Percentiles rank a stretch among this genome's conserved stretches.
Evolutionary conservation across 2,329 filamentous ascomycete species (phyloP).

Genomic region (Verticillium alfalfae): DNA sequence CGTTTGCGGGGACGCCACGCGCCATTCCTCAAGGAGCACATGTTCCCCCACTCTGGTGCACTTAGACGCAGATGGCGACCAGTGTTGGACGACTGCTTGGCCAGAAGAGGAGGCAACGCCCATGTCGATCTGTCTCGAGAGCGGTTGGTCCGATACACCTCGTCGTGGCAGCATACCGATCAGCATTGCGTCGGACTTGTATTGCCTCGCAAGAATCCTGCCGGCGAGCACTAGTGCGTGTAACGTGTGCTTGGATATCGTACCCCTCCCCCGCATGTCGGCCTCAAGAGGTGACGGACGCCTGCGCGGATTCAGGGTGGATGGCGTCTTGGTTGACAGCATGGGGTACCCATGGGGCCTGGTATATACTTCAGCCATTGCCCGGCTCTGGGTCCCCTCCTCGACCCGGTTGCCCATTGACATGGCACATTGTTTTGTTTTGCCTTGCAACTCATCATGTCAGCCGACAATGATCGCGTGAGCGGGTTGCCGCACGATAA

Average conservation of each 20-base stretch:
- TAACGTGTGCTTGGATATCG: constrained; percentile 1
- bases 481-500: not conserved
- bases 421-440: not conserved
- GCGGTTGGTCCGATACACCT: not conserved
- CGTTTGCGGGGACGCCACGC: not conserved
- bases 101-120: not conserved
- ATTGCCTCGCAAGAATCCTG: not conserved
- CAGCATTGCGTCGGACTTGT: not conserved
- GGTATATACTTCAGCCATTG: not conserved
- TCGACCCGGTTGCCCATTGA: not conserved
- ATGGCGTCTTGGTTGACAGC: not conserved
- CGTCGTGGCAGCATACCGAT: not conserved
- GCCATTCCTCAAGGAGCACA: not conserved
- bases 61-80: not conserved
- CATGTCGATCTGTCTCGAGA: not conserved
- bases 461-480: not conserved
- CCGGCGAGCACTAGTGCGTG: not conserved
- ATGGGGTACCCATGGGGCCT: not conserved
- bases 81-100: not conserved
- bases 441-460: not conserved
- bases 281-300: no score
- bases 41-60: not conserved
- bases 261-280: not conserved
- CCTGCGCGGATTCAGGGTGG: not conserved
- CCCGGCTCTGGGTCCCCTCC: not conserved